phyloP scores from a whole-genome alignment of 2,329 filamentous ascomycete species.

The Leptographium wingfieldii region DNA sequence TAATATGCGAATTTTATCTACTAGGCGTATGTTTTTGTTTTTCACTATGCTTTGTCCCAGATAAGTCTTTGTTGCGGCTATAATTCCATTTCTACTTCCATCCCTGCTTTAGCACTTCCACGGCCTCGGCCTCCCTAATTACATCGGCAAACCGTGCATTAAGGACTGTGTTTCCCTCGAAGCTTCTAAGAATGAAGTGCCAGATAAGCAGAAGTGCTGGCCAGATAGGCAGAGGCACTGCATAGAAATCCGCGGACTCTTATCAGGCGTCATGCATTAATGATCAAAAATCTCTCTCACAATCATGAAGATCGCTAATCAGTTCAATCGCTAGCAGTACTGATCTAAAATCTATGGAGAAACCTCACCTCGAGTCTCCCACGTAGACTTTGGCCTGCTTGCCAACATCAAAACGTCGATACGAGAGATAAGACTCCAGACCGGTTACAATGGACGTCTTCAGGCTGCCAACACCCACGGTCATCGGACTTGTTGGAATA shows the following conservation, averaged over 20 bases:
- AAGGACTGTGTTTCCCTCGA: conserved; percentile 11
- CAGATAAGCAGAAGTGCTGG: not conserved
- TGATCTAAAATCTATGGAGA: not conserved
- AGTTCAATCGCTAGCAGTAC: not conserved
- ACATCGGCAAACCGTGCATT: conserved; percentile 34
- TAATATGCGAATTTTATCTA: no score
- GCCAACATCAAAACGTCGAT: not conserved
- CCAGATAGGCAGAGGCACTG: not conserved
- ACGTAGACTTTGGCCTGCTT: not conserved
- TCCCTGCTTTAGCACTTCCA: conserved; percentile 18
- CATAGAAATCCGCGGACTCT: not conserved
- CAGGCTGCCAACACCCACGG: not conserved
- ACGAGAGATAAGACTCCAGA: not conserved
- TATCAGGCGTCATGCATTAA: not conserved
- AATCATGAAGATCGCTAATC: not conserved
- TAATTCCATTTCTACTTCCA: not conserved
- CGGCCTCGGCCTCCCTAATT: conserved; percentile 26
- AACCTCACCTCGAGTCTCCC: not conserved
- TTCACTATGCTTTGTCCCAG: no score
- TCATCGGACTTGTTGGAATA: not conserved
- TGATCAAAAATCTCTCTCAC: no score
- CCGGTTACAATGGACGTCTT: not conserved
- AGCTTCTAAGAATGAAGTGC: not conserved
- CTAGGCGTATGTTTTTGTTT: no score
- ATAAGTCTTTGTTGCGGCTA: no score